Evolutionary conservation across 768 basidiomycete species (phyloP), one percentile per base, ranked within the genome.

Genomic region (Rhodotorula paludigena): DNA sequence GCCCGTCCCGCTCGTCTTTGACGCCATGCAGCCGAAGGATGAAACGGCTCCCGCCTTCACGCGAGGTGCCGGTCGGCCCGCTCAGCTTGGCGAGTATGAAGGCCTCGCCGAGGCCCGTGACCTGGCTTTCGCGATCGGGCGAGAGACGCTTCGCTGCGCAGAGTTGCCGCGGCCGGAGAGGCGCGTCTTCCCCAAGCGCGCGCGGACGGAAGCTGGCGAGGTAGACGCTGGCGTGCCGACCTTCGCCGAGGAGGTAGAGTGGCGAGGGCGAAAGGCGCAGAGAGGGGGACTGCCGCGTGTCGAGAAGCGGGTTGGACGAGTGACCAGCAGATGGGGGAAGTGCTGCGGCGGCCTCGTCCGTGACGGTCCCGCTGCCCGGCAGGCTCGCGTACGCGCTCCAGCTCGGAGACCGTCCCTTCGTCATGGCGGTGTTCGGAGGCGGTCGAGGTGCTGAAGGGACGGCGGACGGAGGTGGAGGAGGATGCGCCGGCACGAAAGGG

Each of bases 101-200:
- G 4, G 78, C 79, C 67, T 81, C 80, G 59, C 77, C 74, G 25
- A 79, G 59, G 1, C 79, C 80, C 66, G 79, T 74, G 12, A 76
- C 73, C 59, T 80, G 78, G 16, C 75, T 75, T 60, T 81, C 79
- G 33, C 75, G 73, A 63, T 80, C 81, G 2, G 76, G 72, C 7
- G 75, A 72, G 33, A 79, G 61, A 20, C 77, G 69, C 72, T 81
- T 81, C n/a, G 77, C 79, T 1, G 80, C 80, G 60, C 81, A 81
- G 9, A 81, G 61, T 30, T 57, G 63, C 77, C 80, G 16, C 35
- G 32, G 52, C 23, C n/a, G 10, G 30, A 23, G n/a, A n/a, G n/a
- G n/a, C n/a, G 78, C 1, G 21, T 21, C 48, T 23, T 45, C 38
- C 33, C 4, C 45, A 7, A 32, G 16, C 18, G 32, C 52, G n/a